These are phyloP conservation scores for Aspergillus sp. DNA, from an alignment of 2,329 filamentous ascomycete genomes.

Conservation along the genomic window DNA sequence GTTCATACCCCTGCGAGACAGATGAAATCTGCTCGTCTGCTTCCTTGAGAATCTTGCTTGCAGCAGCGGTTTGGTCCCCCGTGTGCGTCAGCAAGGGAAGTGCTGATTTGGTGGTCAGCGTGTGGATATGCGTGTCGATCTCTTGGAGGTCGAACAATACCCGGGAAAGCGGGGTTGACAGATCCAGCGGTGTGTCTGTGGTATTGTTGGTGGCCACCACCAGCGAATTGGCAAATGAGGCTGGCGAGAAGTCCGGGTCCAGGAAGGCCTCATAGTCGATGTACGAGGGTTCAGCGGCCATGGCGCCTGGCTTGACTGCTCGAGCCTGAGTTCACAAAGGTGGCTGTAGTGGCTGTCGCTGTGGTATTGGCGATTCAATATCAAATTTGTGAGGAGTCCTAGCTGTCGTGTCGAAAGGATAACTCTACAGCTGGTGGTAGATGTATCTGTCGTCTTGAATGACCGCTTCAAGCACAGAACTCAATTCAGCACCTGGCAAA, in stretches of 20 bases:
- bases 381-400: neutral
- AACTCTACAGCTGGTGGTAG: neutral
- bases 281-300: slow-evolving; percentile 65
- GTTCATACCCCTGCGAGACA: slow-evolving; percentile 79
- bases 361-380: neutral
- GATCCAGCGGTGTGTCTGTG: slow-evolving; percentile 83
- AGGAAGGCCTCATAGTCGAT: slow-evolving; percentile 95
- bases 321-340: neutral
- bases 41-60: slow-evolving; percentile 68
- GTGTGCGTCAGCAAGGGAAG: slow-evolving; percentile 79
- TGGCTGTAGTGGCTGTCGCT: neutral
- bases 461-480: slow-evolving; percentile 4
- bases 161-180: slow-evolving; percentile 87
- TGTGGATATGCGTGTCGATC: slow-evolving; percentile 92
- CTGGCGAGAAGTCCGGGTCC: slow-evolving; percentile 75
- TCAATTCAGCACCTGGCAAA: slow-evolving; percentile 4
- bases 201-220: slow-evolving; percentile 90
- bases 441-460: neutral
- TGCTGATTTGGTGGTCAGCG: slow-evolving; percentile 79
- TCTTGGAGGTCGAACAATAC: slow-evolving; percentile 97
- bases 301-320: slow-evolving; percentile 15
- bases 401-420: neutral
- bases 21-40: slow-evolving; percentile 77
- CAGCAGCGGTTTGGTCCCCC: slow-evolving; percentile 69
- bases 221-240: slow-evolving; percentile 82